phyloP scores from a whole-genome alignment of 352 stramenopile species.

The Hyaloperonospora brassicae region DNA sequence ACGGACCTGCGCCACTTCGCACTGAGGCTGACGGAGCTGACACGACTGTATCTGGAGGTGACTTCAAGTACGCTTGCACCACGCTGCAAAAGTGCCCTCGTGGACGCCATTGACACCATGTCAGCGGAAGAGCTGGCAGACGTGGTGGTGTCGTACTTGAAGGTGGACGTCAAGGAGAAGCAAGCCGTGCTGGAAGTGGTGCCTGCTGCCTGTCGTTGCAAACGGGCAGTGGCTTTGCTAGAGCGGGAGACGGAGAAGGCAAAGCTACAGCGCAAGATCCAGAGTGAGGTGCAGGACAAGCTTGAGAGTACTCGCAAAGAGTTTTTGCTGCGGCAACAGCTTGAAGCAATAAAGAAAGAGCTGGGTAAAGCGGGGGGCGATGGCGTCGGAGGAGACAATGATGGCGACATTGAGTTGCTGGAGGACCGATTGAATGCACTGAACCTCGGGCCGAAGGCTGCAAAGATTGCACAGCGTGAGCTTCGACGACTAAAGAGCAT shows the following conservation, averaged over 20 bases:
- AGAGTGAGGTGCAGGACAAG: conserved; percentile 63
- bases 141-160: conserved; percentile 62
- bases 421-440: conserved; percentile 51
- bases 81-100: conserved; percentile 45
- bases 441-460: conserved; percentile 41
- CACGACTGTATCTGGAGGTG: conserved; percentile 56
- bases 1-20: conserved; percentile 31
- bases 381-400: conserved; percentile 22
- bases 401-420: conserved; percentile 45
- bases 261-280: conserved; percentile 58
- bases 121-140: conserved; percentile 58
- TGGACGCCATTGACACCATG: conserved; percentile 55
- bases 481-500: conserved; percentile 65
- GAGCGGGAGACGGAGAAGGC: conserved; percentile 55
- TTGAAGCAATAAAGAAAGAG: conserved; percentile 99
- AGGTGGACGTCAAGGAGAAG: conserved; percentile 45
- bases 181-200: conserved; percentile 51
- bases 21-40: conserved; percentile 52
- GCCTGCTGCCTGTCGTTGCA: conserved; percentile 34
- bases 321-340: conserved; percentile 96
- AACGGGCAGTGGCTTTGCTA: conserved; percentile 41
- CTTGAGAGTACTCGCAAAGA: conserved; percentile 26
- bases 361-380: conserved; percentile 73
- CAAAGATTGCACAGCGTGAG: conserved; percentile 55
- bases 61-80: conserved; percentile 52